Percentiles rank a stretch among this genome's conserved stretches.
Conservation (phyloP, 306 rosid genomes). For the Castanospermum australe region DNA sequence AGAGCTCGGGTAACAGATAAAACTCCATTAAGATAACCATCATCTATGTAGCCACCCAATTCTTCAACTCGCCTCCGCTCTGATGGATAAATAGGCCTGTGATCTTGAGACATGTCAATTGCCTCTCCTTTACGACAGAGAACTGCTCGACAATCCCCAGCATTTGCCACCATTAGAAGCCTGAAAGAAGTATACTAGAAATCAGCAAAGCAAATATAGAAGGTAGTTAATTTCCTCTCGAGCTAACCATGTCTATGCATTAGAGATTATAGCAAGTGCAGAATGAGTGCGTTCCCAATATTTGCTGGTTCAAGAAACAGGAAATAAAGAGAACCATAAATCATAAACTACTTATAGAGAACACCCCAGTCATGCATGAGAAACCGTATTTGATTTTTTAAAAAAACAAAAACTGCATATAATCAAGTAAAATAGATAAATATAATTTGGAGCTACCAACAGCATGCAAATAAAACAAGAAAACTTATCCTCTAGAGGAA, state of each 20-base stretch:
- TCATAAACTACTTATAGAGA: not conserved
- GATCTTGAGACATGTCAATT: conserved; percentile 93
- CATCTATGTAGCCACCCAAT: conserved; percentile 76
- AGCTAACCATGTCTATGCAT: not conserved
- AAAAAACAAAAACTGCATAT: not conserved
- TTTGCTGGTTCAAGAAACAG: conserved; percentile 11
- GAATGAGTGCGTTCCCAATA: not conserved
- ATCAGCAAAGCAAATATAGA: conserved; percentile 26
- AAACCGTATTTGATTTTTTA: not conserved
- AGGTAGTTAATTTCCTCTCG: not conserved
- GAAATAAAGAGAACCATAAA: not conserved
- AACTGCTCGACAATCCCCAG: conserved; percentile 98
- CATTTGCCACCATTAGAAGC: conserved; percentile 90
- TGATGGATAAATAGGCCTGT: conserved; percentile 70
- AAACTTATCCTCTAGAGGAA: not conserved
- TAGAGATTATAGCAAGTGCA: not conserved
- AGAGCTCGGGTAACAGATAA: conserved; percentile 85
- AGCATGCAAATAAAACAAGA: not conserved
- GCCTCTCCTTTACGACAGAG: conserved; percentile 91
- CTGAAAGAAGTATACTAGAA: conserved; percentile 41
- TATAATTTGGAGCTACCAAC: not conserved
- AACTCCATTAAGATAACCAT: conserved; percentile 88
- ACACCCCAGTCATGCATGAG: not conserved
- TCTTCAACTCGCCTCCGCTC: conserved; percentile 77
- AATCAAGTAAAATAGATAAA: not conserved